phyloP scores from a whole-genome alignment of 2,329 filamentous ascomycete species.

The Fusarium palustre region DNA sequence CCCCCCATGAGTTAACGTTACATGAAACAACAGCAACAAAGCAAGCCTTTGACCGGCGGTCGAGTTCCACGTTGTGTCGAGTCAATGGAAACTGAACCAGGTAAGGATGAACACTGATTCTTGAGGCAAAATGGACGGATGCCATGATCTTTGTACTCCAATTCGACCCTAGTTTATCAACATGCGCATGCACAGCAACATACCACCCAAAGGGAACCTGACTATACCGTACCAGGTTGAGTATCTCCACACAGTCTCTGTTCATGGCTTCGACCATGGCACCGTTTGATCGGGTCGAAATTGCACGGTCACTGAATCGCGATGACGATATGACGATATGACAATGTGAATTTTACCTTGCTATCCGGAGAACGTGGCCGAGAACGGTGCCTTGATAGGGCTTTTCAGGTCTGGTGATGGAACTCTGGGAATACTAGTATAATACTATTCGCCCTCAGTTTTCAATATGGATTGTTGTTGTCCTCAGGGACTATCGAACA shows the following conservation, averaged over 20 bases:
- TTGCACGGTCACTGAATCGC: slow-evolving; percentile 29
- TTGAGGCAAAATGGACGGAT: slow-evolving; percentile 34
- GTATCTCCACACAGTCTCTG: slow-evolving; percentile 35
- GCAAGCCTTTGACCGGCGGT: neutral
- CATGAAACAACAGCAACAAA: slow-evolving; percentile 38
- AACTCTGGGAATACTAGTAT: slow-evolving; percentile 35
- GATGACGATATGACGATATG: slow-evolving; percentile 40
- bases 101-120: slow-evolving; percentile 38
- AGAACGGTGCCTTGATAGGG: slow-evolving; percentile 36
- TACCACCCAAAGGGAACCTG: slow-evolving; percentile 30
- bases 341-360: slow-evolving; percentile 5
- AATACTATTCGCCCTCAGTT: slow-evolving; percentile 18
- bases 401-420: slow-evolving; percentile 11
- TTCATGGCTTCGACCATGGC: slow-evolving; percentile 32
- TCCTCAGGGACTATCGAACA: slow-evolving; percentile 19
- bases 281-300: slow-evolving; percentile 25
- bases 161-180: slow-evolving; percentile 32
- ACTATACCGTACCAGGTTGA: slow-evolving; percentile 12
- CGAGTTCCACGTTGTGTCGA: slow-evolving; percentile 38
- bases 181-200: slow-evolving; percentile 32
- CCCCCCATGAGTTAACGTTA: slow-evolving; percentile 46
- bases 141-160: slow-evolving; percentile 39
- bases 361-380: slow-evolving; percentile 38
- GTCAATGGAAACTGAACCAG: slow-evolving; percentile 27
- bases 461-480: slow-evolving; percentile 23